Evolutionary conservation across 106 monocot species (phyloP).

Genomic region (Narthecium ossifragum): DNA sequence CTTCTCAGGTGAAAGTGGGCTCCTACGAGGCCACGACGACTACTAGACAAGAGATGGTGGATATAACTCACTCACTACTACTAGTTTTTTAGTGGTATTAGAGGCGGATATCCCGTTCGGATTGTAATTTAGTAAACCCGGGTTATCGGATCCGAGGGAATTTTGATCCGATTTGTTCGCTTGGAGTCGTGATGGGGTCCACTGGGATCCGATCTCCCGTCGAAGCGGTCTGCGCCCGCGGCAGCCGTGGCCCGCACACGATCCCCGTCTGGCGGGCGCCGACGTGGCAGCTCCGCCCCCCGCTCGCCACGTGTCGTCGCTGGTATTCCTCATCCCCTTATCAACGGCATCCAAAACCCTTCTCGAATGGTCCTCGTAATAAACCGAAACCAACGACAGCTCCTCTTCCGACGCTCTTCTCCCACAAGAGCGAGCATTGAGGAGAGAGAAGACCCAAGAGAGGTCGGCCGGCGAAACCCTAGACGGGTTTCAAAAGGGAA

Average conservation of each 20-base stretch:
- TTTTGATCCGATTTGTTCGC: too few species aligned
- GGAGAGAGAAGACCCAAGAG: not conserved
- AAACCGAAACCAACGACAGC: too few species aligned
- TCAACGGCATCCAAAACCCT: conserved; percentile 1
- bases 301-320: conserved; percentile 1
- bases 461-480: not conserved
- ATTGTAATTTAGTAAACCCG: too few species aligned
- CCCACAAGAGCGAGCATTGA: not conserved
- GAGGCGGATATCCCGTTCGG: not conserved
- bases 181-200: too few species aligned
- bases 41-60: too few species aligned
- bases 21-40: too few species aligned
- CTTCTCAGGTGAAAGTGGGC: too few species aligned
- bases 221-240: not conserved
- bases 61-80: too few species aligned
- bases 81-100: not conserved
- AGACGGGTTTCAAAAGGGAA: not conserved
- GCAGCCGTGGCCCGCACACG: not conserved
- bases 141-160: too few species aligned
- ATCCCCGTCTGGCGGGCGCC: not conserved
- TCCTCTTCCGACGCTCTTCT: not conserved
- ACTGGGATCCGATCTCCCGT: not conserved
- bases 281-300: not conserved
- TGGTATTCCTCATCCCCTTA: conserved; percentile 1
- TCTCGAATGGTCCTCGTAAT: not conserved